A percentile compares a stretch with the other conserved stretches of the same genome.
Conservation (phyloP, 352 stramenopile genomes). For the Peronospora farinosa region DNA sequence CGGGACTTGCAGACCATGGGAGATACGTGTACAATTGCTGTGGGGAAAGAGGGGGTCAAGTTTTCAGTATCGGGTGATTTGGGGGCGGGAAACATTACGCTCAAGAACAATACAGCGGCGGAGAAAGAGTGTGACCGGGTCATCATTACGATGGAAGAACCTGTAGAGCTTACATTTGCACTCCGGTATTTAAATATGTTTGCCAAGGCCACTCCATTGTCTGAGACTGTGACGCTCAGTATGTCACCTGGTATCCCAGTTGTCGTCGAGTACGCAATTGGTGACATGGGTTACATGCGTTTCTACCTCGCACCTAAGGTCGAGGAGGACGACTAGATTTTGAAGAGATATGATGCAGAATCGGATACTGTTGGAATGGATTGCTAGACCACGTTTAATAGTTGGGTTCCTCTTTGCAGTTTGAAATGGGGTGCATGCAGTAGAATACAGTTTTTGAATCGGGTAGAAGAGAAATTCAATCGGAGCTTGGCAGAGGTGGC, state of each 20-base stretch:
- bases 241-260: conserved; percentile 97
- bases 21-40: conserved; percentile 94
- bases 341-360: not conserved
- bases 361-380: not conserved
- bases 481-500: too few relatives aligned
- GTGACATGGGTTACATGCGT: conserved; percentile 94
- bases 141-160: conserved; percentile 98
- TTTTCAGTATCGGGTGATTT: conserved; percentile 96
- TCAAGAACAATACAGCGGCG: conserved; percentile 86
- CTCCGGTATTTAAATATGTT: conserved; percentile 99
- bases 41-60: conserved; percentile 96
- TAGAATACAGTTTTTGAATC: conserved; percentile 1
- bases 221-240: conserved; percentile 91
- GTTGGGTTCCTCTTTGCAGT: conserved; percentile 2
- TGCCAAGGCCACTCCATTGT: conserved; percentile 97
- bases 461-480: conserved; percentile 3
- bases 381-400: conserved; percentile 5
- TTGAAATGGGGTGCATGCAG: conserved; percentile 21
- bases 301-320: conserved; percentile 99
- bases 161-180: conserved; percentile 97
- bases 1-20: conserved; percentile 97
- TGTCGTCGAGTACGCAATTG: conserved; percentile 98
- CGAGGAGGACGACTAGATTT: conserved; percentile 91
- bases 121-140: conserved; percentile 88
- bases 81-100: conserved; percentile 93